A percentile compares a stretch with the other conserved stretches of the same genome.
Conservation (phyloP, 2,329 filamentous ascomycete genomes). For the Raffaelea arxii region DNA sequence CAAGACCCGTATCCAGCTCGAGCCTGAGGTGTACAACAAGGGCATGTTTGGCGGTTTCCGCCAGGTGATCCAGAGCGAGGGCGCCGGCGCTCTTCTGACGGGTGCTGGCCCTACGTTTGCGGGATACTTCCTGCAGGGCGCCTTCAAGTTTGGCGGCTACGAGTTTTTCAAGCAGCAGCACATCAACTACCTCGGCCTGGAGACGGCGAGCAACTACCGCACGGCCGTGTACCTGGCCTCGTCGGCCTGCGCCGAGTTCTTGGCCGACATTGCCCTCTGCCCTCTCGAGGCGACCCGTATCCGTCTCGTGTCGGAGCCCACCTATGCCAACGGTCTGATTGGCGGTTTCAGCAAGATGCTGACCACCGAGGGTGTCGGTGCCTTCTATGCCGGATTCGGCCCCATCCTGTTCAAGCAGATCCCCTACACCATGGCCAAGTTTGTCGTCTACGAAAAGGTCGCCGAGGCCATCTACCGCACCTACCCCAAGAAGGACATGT, state of each 20-base stretch:
- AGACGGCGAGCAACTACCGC: constrained; percentile 60
- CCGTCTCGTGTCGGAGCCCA: constrained; percentile 70
- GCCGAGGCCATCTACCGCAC: constrained; percentile 54
- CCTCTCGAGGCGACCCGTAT: constrained; percentile 79
- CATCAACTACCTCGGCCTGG: constrained; percentile 63
- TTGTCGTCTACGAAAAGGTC: constrained; percentile 80
- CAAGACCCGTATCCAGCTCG: constrained; percentile 81
- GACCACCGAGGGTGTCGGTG: constrained; percentile 62
- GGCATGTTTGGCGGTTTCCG: constrained; percentile 70
- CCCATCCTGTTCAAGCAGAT: constrained; percentile 73
- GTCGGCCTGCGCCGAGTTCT: constrained; percentile 47
- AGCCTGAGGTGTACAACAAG: constrained; percentile 70
- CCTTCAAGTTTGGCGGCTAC: constrained; percentile 82
- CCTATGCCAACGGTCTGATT: constrained; percentile 63
- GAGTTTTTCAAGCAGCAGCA: constrained; percentile 82
- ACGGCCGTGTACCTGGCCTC: constrained; percentile 63
- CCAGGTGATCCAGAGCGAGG: constrained; percentile 66
- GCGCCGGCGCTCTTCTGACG: constrained; percentile 66
- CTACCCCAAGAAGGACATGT: constrained; percentile 58
- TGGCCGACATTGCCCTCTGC: constrained; percentile 67
- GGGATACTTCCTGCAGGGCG: constrained; percentile 78
- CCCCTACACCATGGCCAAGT: constrained; percentile 82
- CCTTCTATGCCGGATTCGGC: constrained; percentile 77
- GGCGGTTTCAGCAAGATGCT: constrained; percentile 66
- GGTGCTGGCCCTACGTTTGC: constrained; percentile 69